Evolutionary conservation across 2,329 filamentous ascomycete species (phyloP), one percentile per base, ranked within the genome.

Genomic region (Sporothrix dimorphospora): DNA sequence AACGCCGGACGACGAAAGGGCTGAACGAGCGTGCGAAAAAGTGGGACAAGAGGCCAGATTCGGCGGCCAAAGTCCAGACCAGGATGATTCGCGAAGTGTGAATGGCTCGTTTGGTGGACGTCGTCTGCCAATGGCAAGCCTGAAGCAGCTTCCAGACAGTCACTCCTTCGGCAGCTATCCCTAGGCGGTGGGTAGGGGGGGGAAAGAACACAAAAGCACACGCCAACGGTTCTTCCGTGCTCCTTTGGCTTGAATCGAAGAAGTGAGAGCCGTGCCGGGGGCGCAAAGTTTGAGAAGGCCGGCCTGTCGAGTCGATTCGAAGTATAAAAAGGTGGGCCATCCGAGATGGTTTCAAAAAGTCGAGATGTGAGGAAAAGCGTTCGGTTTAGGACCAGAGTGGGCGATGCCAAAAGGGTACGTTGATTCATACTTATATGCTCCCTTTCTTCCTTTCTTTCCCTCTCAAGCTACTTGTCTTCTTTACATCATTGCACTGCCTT

Each of bases 91-190:
- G 77, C 71, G 73, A 72, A 65, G 69, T 66, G 70, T 75, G 74
- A 77, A 69, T 76, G 75, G 76, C 71, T 72, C 67, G 69, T 45
- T 42, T 9, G 27, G 42, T 42, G 38, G 11, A 16, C 19, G 42
- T 0, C 14, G 27, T 71, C 75, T 78, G 73, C 79, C 79, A 80
- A 80, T 80, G 72, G 74, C 75, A 75, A 71, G 65, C 72, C 72
- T 66, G 67, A 75, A 75, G 66, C 34, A 53, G 71, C 59, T 63
- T 67, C 69, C 73, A 57, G 38, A 38, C 73, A 73, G 75, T 78
- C 76, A 77, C 76, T 75, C 45, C 73, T 68, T 51, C 66, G 73
- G 73, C 75, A 71, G 34, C 69, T 72, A 51, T 21, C 21, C 65
- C 65, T 51, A 66, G 24, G 42, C 42, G 24, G 65, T 38, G 65